These are phyloP conservation scores for Marchantia paleacea DNA, from an alignment of 225 moss, liverwort and hornwort species.

Conservation along the genomic window DNA sequence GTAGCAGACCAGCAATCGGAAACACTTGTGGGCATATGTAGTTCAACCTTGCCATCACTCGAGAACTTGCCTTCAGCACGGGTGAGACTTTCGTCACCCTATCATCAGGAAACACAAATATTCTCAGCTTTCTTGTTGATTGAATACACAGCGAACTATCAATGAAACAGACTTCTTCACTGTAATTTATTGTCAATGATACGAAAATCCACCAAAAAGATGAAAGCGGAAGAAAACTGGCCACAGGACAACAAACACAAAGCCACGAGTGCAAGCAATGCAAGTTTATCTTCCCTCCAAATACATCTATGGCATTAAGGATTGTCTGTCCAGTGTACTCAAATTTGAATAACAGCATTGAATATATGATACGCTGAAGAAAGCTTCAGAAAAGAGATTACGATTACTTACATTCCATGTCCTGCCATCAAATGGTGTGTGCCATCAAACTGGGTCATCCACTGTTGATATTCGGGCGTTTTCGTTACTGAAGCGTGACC, in stretches of 20 bases:
- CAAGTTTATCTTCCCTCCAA: background rate
- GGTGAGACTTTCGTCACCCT: constrained; percentile 77
- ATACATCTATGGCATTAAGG: background rate
- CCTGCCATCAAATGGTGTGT: constrained; percentile 91
- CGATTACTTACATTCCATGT: constrained; percentile 72
- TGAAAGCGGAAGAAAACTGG: background rate
- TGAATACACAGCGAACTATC: no score
- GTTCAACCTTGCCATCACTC: constrained; percentile 79
- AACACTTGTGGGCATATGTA: constrained; percentile 90
- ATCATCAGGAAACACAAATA: background rate
- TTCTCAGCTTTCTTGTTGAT: background rate
- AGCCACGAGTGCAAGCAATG: background rate
- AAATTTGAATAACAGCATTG: background rate
- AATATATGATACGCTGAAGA: no score
- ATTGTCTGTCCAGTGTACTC: background rate
- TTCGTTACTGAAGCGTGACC: constrained; percentile 61
- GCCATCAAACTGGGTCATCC: constrained; percentile 71
- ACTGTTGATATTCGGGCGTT: constrained; percentile 58
- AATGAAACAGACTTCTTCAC: no score
- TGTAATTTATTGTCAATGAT: no score
- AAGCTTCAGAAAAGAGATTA: background rate
- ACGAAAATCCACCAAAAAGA: background rate
- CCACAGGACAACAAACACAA: background rate
- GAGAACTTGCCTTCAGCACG: constrained; percentile 76
- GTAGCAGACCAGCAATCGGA: constrained; percentile 65